Base-by-base conservation (phyloP, 2,329 filamentous ascomycete genomes). In the Neonectria sp. region DNA sequence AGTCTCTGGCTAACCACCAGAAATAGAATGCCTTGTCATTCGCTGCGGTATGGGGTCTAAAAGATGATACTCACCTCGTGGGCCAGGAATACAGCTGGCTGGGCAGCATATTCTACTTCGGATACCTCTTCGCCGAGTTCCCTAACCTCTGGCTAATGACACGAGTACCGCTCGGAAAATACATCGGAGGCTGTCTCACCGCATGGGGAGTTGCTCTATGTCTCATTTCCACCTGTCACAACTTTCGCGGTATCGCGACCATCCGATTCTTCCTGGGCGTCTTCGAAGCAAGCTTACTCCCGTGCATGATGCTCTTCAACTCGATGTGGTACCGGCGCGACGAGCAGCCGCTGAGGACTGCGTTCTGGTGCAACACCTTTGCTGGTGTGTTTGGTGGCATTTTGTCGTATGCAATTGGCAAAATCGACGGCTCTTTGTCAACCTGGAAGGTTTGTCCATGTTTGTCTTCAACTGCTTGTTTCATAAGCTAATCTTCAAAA, bases 71-170 rank as follows among this genome's bases (percentile, higher is more conserved):
- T 0, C 33, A 75, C 45, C 75, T 78, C 37, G 63, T 73, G 1
- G 80, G 78, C 40, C 74, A 79, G 49, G 77, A 93, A 80, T 94
- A 91, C 76, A 87, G 86, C 27, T 94, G 92, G 92, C 83, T 94
- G 0, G 77, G 79, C 52, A 79, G 77, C 13, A 77, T 81, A 49
- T 80, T 83, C 53, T 83, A 83, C 72, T 76, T 83, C 31, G 81
- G 81, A 29, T 87, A 88, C 71, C 81, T 89, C 1, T 77, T 81
- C 13, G 85, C 83, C 74, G 82, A 85, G 17, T 87, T 85, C 64
- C 84, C 86, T 0, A 85, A 48, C 0, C 46, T 75, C 0, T 72
- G 73, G 73, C 17, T 77, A 0, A 70, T 75, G 63, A 71, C 68
- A 0, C 69, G 67, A 2, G 61, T 75, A 0, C 72, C 70, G 0